Conservation (phyloP, 2,329 filamentous ascomycete species). For the Claviceps africana region DNA sequence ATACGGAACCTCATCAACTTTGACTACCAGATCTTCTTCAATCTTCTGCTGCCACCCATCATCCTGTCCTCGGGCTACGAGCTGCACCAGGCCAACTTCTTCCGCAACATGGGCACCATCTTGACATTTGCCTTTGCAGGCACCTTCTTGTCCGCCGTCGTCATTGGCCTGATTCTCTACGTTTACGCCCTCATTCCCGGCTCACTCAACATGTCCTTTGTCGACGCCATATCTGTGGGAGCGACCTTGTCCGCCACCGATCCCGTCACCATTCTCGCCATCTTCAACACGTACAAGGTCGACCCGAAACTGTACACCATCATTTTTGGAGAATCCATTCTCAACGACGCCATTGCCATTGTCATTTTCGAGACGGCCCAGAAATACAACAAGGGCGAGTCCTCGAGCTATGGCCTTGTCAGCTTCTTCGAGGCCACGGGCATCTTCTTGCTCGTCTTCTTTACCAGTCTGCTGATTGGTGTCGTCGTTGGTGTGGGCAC, state of each 20-base stretch:
- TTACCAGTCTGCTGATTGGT: constrained; percentile 82
- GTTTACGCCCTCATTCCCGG: constrained; percentile 79
- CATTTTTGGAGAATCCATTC: constrained; percentile 95
- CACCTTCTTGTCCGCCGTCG: constrained; percentile 93
- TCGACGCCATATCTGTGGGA: constrained; percentile 92
- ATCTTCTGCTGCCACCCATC: constrained; percentile 93
- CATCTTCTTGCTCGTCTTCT: constrained; percentile 92
- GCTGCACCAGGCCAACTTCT: constrained; percentile 96
- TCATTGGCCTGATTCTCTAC: constrained; percentile 78
- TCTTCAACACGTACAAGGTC: constrained; percentile 99
- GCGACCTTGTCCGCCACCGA: constrained; percentile 94
- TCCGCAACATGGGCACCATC: constrained; percentile 93
- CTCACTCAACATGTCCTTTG: constrained; percentile 73
- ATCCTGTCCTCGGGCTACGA: constrained; percentile 96
- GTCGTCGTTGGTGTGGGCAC: constrained; percentile 76
- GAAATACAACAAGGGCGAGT: constrained; percentile 66
- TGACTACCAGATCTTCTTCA: constrained; percentile 99
- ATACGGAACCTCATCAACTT: constrained; percentile 89
- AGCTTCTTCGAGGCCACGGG: constrained; percentile 85
- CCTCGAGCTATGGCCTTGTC: constrained; percentile 58
- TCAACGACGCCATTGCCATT: constrained; percentile 97
- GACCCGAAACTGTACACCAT: constrained; percentile 97
- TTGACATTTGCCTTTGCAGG: constrained; percentile 95
- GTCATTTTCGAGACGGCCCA: constrained; percentile 97
- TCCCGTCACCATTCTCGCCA: constrained; percentile 92